phyloP scores from a whole-genome alignment of 2,329 filamentous ascomycete species.

The Epichloe festucae region DNA sequence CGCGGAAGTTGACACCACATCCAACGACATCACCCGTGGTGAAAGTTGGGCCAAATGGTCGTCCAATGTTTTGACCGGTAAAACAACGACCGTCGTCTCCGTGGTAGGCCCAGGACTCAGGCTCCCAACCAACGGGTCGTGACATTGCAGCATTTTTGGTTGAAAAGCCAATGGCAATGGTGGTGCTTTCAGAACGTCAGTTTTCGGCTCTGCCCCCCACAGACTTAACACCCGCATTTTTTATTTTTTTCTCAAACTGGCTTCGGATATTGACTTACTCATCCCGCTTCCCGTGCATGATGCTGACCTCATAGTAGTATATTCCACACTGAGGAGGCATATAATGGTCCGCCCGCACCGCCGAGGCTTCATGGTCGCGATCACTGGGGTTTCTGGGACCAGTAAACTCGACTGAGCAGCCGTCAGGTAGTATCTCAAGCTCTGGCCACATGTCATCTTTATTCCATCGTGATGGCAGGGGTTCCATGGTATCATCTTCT shows the following conservation, averaged over 20 bases:
- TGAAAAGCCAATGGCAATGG: conserved; percentile 51
- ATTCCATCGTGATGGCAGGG: conserved; percentile 74
- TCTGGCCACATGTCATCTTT: conserved; percentile 59
- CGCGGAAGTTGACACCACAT: conserved; percentile 53
- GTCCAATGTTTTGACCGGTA: conserved; percentile 41
- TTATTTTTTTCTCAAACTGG: background rate
- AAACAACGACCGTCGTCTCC: conserved; percentile 54
- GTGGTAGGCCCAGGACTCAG: conserved; percentile 56
- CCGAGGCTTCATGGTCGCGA: conserved; percentile 61
- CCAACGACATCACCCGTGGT: conserved; percentile 46
- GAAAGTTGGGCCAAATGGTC: conserved; percentile 43
- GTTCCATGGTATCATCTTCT: conserved; percentile 45
- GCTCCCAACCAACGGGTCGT: conserved; percentile 53
- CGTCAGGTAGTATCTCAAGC: conserved; percentile 63
- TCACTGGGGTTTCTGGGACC: conserved; percentile 34
- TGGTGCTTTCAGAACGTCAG: conserved; percentile 30
- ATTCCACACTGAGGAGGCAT: conserved; percentile 87
- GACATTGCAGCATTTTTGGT: conserved; percentile 38
- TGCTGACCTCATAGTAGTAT: conserved; percentile 75
- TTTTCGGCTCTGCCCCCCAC: background rate
- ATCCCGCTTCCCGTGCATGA: conserved; percentile 37
- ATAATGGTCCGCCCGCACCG: conserved; percentile 68
- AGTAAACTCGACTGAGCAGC: conserved; percentile 54
- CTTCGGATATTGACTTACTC: conserved; percentile 32
- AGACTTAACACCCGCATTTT: background rate